Conservation (phyloP, 805 yeast genomes). For the Suhomyces sp. region DNA sequence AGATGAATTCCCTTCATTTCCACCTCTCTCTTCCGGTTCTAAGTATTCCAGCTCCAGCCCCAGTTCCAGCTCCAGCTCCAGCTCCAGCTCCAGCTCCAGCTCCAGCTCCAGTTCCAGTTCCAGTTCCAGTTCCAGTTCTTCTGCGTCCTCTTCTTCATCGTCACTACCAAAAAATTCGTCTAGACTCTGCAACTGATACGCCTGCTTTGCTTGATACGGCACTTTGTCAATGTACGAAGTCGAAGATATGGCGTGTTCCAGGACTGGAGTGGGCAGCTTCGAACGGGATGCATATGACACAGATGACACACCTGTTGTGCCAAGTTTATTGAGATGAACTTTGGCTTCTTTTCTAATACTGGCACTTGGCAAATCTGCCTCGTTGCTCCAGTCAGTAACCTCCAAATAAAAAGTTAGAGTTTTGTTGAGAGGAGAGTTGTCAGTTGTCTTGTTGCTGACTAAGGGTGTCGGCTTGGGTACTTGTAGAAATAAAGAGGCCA, state of each 20-base stretch:
- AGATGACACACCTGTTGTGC: conserved; percentile 10
- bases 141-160: conserved; percentile 11
- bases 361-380: conserved; percentile 25
- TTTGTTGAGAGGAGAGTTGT: conserved; percentile 1
- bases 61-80: neutral
- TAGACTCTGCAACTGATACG: conserved; percentile 67
- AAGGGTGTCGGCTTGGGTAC: conserved; percentile 71
- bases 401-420: conserved; percentile 17
- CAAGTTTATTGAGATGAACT: conserved; percentile 10
- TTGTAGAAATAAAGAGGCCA: conserved; percentile 69
- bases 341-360: conserved; percentile 29
- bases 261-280: conserved; percentile 18
- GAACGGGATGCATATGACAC: conserved; percentile 8
- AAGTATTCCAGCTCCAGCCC: neutral
- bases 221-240: conserved; percentile 7
- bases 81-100: neutral
- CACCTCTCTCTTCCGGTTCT: neutral
- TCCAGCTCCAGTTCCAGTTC: neutral
- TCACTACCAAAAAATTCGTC: conserved; percentile 75
- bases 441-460: conserved; percentile 9
- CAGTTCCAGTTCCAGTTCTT: conserved; percentile 8
- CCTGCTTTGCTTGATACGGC: conserved; percentile 18
- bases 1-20: neutral
- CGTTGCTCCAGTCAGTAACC: conserved; percentile 47
- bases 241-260: conserved; percentile 26